These are phyloP conservation scores for Mortierella sp. DNA, from an alignment of 371 early-diverging fungal genomes.

Conservation along the genomic window DNA sequence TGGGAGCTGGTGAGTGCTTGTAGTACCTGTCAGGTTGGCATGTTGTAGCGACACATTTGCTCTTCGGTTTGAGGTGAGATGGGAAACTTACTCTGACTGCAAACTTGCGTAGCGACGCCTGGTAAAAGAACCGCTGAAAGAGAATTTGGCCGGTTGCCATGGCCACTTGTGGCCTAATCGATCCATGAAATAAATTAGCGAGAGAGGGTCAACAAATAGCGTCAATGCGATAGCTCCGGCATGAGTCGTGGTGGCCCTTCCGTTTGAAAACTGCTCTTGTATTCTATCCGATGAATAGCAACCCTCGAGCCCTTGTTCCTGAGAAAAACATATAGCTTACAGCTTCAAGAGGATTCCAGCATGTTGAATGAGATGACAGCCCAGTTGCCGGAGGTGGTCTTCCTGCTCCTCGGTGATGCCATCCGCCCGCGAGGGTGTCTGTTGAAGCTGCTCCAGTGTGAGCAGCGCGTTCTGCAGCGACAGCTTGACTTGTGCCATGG, in stretches of 20 bases:
- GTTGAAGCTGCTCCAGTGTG: conserved; percentile 75
- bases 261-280: background rate
- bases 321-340: conserved; percentile 63
- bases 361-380: conserved; percentile 87
- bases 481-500: conserved; percentile 58
- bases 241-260: no score
- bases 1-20: background rate
- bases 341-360: conserved; percentile 88
- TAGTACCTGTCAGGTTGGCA: background rate
- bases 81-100: conserved; percentile 71
- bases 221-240: background rate
- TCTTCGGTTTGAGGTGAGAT: background rate
- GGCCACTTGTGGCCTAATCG: conserved; percentile 89
- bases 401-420: conserved; percentile 81
- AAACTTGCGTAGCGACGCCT: conserved; percentile 81
- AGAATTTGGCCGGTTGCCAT: conserved; percentile 97
- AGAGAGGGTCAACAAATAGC: background rate
- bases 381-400: conserved; percentile 78
- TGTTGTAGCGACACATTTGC: no score
- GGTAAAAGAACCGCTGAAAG: conserved; percentile 92
- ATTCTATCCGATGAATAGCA: background rate
- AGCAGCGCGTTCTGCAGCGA: conserved; percentile 80
- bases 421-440: conserved; percentile 76
- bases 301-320: background rate
- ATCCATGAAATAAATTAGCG: background rate